Evolutionary conservation across 2,329 filamentous ascomycete species (phyloP).

Genomic region (Rhynchosporium secalis): DNA sequence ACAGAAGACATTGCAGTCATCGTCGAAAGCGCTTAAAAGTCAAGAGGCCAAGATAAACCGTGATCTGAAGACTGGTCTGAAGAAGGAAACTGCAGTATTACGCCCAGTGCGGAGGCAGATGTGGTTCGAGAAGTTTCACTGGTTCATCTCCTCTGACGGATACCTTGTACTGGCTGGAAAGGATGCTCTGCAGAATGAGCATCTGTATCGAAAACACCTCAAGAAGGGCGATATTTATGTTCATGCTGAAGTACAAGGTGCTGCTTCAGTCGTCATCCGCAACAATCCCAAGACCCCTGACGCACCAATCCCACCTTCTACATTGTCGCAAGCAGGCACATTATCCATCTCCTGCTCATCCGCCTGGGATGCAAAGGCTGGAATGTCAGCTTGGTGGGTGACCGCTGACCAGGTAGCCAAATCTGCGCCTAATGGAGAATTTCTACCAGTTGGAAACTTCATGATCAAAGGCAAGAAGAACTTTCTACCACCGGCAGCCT

Average conservation of each 20-base stretch:
- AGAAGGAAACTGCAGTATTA: slow-evolving; percentile 86
- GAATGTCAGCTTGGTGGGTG: slow-evolving; percentile 97
- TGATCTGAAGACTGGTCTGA: slow-evolving; percentile 83
- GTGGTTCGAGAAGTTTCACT: slow-evolving; percentile 98
- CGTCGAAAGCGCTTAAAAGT: slow-evolving; percentile 79
- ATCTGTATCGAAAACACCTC: slow-evolving; percentile 83
- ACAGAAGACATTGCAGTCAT: slow-evolving; percentile 80
- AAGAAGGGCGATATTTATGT: slow-evolving; percentile 90
- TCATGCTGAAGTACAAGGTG: slow-evolving; percentile 84
- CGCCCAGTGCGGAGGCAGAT: slow-evolving; percentile 79
- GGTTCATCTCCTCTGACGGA: slow-evolving; percentile 93
- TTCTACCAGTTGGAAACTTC: slow-evolving; percentile 76
- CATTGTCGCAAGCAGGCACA: slow-evolving; percentile 84
- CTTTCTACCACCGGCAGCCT: slow-evolving; percentile 80
- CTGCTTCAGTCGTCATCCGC: slow-evolving; percentile 84
- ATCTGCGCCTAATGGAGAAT: slow-evolving; percentile 75
- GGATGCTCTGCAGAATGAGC: slow-evolving; percentile 86
- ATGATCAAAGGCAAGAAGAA: slow-evolving; percentile 86
- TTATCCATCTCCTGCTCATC: slow-evolving; percentile 81
- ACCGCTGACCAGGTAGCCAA: slow-evolving; percentile 88
- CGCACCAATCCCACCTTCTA: slow-evolving; percentile 87
- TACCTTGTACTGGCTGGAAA: slow-evolving; percentile 89
- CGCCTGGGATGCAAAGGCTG: slow-evolving; percentile 95
- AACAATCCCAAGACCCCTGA: slow-evolving; percentile 77
- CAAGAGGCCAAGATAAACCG: slow-evolving; percentile 85